Percentiles rank a stretch among this genome's conserved stretches.
Conservation (phyloP, 768 basidiomycete genomes). For the Lentinus brumalis region DNA sequence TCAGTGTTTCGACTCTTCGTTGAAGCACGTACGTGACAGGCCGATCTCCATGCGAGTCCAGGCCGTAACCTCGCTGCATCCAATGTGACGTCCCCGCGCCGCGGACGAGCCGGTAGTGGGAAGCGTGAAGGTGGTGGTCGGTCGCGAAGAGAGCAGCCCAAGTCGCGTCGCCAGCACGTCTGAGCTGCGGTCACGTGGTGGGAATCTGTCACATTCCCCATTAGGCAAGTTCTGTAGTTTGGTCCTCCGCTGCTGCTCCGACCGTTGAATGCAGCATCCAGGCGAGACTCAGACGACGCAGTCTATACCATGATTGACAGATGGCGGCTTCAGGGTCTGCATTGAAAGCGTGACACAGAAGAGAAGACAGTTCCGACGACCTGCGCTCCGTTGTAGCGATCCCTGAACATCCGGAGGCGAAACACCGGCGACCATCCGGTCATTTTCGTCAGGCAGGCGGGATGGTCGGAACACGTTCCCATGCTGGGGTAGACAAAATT, state of each 20-base stretch:
- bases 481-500: not conserved
- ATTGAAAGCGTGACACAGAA: no score
- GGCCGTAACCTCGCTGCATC: not conserved
- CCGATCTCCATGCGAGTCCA: not conserved
- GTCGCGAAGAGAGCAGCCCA: not conserved
- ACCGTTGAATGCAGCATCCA: no score
- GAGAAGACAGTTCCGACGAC: no score
- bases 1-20: not conserved
- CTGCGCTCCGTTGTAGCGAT: no score
- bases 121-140: not conserved
- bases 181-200: not conserved
- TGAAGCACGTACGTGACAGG: not conserved
- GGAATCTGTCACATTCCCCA: not conserved
- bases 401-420: not conserved
- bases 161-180: not conserved
- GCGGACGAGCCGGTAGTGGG: not conserved
- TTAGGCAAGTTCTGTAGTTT: not conserved
- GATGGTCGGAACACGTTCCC: no score
- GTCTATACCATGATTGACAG: no score
- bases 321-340: no score
- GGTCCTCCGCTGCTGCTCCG: not conserved
- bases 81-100: not conserved
- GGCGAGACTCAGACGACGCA: no score
- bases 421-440: not conserved
- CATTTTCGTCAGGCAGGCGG: not conserved